Conservation (phyloP, 1,284 basidiomycete species). For the Schizophyllum amplum region DNA sequence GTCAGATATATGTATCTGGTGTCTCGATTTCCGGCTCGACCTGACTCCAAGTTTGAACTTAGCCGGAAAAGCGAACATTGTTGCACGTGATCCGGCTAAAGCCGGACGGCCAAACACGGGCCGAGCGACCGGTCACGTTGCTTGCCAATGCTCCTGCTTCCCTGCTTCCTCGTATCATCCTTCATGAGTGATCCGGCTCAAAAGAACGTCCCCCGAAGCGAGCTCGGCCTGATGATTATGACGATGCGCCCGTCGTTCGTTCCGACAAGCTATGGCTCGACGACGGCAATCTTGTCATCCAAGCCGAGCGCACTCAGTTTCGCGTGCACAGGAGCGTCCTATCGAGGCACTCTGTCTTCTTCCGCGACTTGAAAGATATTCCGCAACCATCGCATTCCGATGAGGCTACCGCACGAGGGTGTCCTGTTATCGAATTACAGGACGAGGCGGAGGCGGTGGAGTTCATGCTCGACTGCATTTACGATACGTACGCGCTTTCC, state of each 20-base stretch:
- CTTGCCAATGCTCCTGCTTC: no score
- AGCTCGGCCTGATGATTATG: background rate
- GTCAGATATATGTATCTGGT: no score
- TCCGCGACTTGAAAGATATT: slow-evolving; percentile 16
- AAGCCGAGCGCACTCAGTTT: slow-evolving; percentile 16
- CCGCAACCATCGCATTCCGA: slow-evolving; percentile 8
- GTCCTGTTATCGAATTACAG: slow-evolving; percentile 14
- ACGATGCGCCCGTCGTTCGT: background rate
- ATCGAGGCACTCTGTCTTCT: slow-evolving; percentile 14
- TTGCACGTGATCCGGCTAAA: no score
- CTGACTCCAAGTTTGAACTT: no score
- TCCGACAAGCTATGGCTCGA: slow-evolving; percentile 16
- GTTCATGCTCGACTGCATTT: slow-evolving; percentile 14
- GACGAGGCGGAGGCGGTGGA: slow-evolving; percentile 16
- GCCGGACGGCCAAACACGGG: no score
- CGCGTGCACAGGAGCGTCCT: slow-evolving; percentile 17
- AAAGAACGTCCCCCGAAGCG: slow-evolving; percentile 5
- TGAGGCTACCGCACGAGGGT: slow-evolving; percentile 13
- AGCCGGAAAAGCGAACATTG: no score
- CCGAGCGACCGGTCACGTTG: no score
- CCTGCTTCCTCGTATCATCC: no score
- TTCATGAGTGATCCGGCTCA: no score
- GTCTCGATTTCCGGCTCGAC: no score
- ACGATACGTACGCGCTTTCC: slow-evolving; percentile 11
- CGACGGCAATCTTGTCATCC: slow-evolving; percentile 19